Percentiles rank a stretch among this genome's conserved stretches.
Conservation (phyloP, 345 rosid genomes). For the Heritiera littoralis region DNA sequence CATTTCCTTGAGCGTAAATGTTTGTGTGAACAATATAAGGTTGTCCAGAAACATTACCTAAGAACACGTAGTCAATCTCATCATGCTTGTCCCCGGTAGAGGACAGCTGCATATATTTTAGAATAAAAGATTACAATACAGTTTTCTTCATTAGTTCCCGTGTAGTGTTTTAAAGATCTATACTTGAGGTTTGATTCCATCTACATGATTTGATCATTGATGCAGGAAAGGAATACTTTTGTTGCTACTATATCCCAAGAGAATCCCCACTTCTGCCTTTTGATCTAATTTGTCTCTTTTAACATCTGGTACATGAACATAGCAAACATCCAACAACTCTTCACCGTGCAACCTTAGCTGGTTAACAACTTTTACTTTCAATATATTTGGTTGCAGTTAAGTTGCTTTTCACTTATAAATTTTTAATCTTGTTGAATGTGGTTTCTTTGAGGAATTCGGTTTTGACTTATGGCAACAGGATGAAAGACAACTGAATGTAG, state of each 20-base stretch:
- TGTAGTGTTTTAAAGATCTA: neutral
- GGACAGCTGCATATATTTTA: constrained; percentile 45
- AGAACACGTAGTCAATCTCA: constrained; percentile 76
- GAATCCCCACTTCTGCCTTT: too few species aligned
- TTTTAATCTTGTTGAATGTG: constrained; percentile 5
- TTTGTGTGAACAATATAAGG: constrained; percentile 76
- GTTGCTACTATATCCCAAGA: too few species aligned
- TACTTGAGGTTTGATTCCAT: neutral
- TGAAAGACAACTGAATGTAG: constrained; percentile 1
- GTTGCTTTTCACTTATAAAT: neutral
- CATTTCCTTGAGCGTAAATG: constrained; percentile 59
- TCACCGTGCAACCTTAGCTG: too few species aligned
- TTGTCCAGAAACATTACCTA: constrained; percentile 67
- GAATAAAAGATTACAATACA: neutral
- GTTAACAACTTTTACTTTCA: neutral
- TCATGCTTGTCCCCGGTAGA: constrained; percentile 61
- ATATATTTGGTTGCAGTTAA: neutral
- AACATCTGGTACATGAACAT: too few species aligned
- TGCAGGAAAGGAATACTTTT: neutral
- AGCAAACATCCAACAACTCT: too few species aligned
- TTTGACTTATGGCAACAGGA: neutral
- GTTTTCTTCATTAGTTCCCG: neutral
- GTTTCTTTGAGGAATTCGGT: neutral
- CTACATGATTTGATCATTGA: neutral
- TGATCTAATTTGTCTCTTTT: too few species aligned